Conservation (phyloP, 306 rosid genomes). For the Phaseolus lunatus region DNA sequence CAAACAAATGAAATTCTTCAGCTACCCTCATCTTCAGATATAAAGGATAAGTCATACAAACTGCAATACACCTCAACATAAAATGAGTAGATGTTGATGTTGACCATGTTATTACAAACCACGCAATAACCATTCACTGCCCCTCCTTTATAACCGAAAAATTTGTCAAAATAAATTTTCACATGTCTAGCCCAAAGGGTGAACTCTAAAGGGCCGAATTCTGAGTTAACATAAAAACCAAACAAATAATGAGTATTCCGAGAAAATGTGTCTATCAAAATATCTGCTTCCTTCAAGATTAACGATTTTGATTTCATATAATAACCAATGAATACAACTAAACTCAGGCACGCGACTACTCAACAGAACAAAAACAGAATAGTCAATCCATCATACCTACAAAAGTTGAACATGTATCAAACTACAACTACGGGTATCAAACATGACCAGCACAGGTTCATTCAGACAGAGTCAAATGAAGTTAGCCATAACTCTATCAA, state of each 20-base stretch:
- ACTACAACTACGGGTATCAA: not conserved
- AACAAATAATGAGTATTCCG: not conserved
- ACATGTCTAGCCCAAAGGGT: no score
- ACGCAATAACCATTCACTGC: not conserved
- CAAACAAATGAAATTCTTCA: constrained; percentile 11
- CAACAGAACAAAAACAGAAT: constrained; percentile 10
- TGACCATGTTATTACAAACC: not conserved
- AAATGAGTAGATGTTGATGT: not conserved
- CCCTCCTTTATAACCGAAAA: not conserved
- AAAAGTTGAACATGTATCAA: constrained; percentile 2
- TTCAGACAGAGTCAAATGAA: constrained; percentile 16
- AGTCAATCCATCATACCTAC: constrained; percentile 18
- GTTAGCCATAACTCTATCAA: not conserved
- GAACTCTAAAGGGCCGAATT: not conserved
- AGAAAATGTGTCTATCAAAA: constrained; percentile 27
- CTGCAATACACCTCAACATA: constrained; percentile 6
- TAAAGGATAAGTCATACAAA: constrained; percentile 21
- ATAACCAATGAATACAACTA: constrained; percentile 2
- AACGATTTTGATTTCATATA: constrained; percentile 3
- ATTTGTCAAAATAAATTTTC: not conserved
- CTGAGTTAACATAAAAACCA: constrained; percentile 12
- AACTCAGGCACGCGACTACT: constrained; percentile 1
- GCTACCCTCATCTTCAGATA: not conserved
- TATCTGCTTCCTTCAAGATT: constrained; percentile 32
- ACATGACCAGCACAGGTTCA: not conserved